Evolutionary conservation across 1,284 basidiomycete species (phyloP), one percentile per base, ranked within the genome.

Genomic region (Malassezia pachydermatis): DNA sequence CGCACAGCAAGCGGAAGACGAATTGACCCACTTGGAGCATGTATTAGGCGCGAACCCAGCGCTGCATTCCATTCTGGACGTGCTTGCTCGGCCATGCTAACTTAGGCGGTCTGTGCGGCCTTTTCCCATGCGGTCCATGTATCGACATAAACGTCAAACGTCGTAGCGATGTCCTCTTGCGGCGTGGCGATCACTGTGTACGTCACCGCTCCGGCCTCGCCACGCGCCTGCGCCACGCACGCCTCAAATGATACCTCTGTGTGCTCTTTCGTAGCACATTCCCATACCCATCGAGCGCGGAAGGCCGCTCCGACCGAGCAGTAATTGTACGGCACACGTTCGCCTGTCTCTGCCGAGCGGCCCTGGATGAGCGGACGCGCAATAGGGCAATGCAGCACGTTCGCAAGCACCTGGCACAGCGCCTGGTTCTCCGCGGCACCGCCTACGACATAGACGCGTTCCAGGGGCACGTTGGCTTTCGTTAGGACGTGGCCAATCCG

Each of bases 381-480:
- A n/a, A 70, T 55, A 27, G 58, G 49, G 44, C 59, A 60, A 23
- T 78, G 78, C 48, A 90, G 82, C 8, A 88, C 77, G 70, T 89
- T 83, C 16, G 87, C 83, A 29, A 82, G 81, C 41, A 86, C 73
- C 59, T 84, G 83, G 25, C 81, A 78, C 64, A 89, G 84, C 27
- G 80, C 78, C 28, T 75, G 73, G 70, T 90, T 90, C 7, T 78
- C 78, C 4, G 84, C 84, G 0, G 84, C 82, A 14, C 87, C 87
- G 22, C 87, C 87, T 0, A 84, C 83, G 27, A 86, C 76, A 53
- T 88, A 81, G 43, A 89, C 78, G 22, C 84, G 76, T 40, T 78
- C 77, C 24, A 88, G 76, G 1, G 43, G 28, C 38, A 28, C 24
- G n/a, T 33, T 4, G 4, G 53, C 42, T 19, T 48, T 47, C 20